These are phyloP conservation scores for Aureobasidium mangrovei DNA, from an alignment of 2,329 filamentous ascomycete species.

Conservation along the genomic window DNA sequence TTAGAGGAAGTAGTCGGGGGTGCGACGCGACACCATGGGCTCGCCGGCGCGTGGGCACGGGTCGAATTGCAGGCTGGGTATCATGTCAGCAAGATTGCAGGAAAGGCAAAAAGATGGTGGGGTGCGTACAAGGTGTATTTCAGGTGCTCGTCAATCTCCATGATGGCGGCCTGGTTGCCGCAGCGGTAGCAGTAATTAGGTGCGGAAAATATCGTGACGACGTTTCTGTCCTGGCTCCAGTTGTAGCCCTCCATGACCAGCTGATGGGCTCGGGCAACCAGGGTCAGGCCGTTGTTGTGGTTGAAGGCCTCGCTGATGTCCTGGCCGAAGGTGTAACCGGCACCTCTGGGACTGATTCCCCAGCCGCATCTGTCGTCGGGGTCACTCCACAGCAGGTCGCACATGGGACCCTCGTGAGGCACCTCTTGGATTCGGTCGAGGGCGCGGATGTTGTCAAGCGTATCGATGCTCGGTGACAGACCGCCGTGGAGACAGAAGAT, in stretches of 20 bases:
- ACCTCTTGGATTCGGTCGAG: slow-evolving; percentile 68
- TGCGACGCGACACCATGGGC: slow-evolving; percentile 92
- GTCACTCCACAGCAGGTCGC: slow-evolving; percentile 68
- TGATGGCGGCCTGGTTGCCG: slow-evolving; percentile 80
- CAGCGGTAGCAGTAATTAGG: slow-evolving; percentile 96
- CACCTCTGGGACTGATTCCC: slow-evolving; percentile 60
- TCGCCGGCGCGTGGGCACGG: slow-evolving; percentile 95
- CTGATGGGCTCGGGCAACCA: slow-evolving; percentile 94
- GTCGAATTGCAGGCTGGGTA: slow-evolving; percentile 90
- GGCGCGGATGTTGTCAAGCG: slow-evolving; percentile 65
- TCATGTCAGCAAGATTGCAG: background rate
- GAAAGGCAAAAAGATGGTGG: background rate
- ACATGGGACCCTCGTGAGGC: slow-evolving; percentile 68
- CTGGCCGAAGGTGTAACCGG: slow-evolving; percentile 44
- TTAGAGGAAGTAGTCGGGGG: slow-evolving; percentile 98
- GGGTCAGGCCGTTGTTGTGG: slow-evolving; percentile 93
- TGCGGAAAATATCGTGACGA: slow-evolving; percentile 97
- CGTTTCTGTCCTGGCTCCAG: slow-evolving; percentile 97
- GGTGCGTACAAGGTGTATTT: slow-evolving; percentile 89
- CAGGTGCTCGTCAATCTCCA: slow-evolving; percentile 78
- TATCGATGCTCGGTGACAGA: slow-evolving; percentile 63
- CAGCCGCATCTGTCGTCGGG: slow-evolving; percentile 58
- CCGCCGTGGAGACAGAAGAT: slow-evolving; percentile 67
- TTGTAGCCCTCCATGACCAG: slow-evolving; percentile 99
- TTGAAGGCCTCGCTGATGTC: slow-evolving; percentile 99